Percentiles rank a stretch among this genome's conserved stretches.
Evolutionary conservation across 305 asterid genomes (phyloP).

Genomic region (Rubia occidens): DNA sequence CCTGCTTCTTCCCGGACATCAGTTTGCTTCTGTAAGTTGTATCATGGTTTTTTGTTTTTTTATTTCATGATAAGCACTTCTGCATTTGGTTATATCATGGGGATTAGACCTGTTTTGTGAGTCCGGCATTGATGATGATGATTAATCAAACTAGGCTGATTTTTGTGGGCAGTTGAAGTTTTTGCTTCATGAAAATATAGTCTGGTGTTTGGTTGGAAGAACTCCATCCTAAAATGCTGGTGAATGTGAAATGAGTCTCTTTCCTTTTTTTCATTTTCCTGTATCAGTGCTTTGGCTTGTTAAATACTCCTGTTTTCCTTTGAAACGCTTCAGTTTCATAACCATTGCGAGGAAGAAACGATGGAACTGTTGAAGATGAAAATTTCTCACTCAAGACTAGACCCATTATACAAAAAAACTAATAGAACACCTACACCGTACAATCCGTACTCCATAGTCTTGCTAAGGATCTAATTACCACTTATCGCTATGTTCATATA

Average conservation of each 20-base stretch:
- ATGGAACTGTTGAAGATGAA: neutral
- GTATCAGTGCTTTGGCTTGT: neutral
- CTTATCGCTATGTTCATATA: too few relatives aligned
- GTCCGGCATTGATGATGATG: neutral
- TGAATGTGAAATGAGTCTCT: neutral
- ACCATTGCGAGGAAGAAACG: neutral
- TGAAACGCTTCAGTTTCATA: too few relatives aligned
- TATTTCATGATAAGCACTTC: neutral
- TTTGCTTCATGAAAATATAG: neutral
- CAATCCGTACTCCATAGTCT: neutral
- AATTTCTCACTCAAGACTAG: neutral
- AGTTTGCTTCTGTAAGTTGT: constrained; percentile 66
- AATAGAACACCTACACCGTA: neutral
- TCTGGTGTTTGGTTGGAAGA: neutral
- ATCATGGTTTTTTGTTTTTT: neutral
- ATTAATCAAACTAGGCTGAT: neutral
- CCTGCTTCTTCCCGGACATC: constrained; percentile 58
- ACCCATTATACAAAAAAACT: neutral
- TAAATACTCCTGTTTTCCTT: neutral
- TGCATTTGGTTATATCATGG: neutral
- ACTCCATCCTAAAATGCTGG: neutral
- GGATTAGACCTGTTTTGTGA: neutral
- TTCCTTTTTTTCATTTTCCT: neutral
- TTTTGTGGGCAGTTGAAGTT: neutral
- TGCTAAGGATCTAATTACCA: neutral